phyloP scores from a whole-genome alignment of 2,329 filamentous ascomycete genomes.

The Teratosphaeria zuluensis region DNA sequence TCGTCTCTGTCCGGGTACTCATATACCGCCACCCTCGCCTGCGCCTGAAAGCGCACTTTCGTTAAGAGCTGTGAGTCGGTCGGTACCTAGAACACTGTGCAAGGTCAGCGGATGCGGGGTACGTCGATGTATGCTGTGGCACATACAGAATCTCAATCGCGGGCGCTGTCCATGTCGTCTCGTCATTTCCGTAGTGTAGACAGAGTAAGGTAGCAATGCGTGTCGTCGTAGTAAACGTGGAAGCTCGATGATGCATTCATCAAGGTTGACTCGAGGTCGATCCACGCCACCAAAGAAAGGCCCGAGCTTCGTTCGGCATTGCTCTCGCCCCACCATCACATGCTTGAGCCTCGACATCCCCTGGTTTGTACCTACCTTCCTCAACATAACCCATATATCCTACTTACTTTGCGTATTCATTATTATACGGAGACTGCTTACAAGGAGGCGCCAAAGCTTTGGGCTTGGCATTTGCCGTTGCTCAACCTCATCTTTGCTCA shows the following conservation, averaged over 20 bases:
- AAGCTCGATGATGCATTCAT: neutral
- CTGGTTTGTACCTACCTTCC: neutral
- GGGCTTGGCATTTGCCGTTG: too few relatives aligned
- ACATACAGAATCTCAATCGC: neutral
- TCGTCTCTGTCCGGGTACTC: constrained; percentile 24
- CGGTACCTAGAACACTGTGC: neutral
- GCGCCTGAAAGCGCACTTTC: constrained; percentile 6
- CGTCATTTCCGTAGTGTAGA: neutral
- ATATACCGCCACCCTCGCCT: constrained; percentile 12
- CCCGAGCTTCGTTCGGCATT: neutral
- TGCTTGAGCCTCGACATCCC: neutral
- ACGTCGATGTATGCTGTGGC: neutral
- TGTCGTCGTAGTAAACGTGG: neutral
- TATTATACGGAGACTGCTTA: too few relatives aligned
- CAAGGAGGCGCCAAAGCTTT: too few relatives aligned
- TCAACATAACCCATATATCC: neutral
- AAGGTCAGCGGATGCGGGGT: neutral
- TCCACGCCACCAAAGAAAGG: neutral
- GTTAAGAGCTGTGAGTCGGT: neutral
- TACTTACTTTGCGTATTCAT: too few relatives aligned
- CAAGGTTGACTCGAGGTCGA: neutral
- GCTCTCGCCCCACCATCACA: neutral
- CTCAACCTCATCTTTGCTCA: too few relatives aligned
- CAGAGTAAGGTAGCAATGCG: neutral
- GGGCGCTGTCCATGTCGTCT: neutral